Evolutionary conservation across 371 early-diverging fungal species (phyloP), one percentile per base, ranked within the genome.

Genomic region (Mortierella sp.): DNA sequence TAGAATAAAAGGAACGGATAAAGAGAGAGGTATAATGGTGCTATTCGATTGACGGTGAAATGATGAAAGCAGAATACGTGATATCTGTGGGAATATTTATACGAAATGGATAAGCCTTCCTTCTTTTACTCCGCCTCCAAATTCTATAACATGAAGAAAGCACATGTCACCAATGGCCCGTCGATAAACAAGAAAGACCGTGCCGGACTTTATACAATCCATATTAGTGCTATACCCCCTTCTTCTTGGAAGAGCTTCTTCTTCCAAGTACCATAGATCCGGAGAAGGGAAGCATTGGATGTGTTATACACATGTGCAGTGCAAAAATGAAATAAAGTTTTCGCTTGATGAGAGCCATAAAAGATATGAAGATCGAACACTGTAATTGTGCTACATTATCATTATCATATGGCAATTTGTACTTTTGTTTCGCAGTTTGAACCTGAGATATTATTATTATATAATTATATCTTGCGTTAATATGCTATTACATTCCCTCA

Each of bases 271-370:
- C n/a, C 3, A 5, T 36, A 36, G 36, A 36, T 40, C 10, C 61
- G 61, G 61, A 41, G 61, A 16, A n/a, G 61, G 21, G 61, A 60
- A 40, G 41, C 61, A 60, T 60, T 60, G 61, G 55, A 28, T 55
- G 0, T 15, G 55, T 24, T 13, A 28, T 28, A 28, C 28, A 28
- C 28, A 28, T 28, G 28, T 28, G 10, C 28, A 55, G 3, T 10
- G 28, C 55, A 55, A 7, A 55, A 28, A 22, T 3, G 15, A 10
- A 11, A 10, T 24, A 55, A 22, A 22, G 28, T 55, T 24, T 24
- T 7, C 55, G 28, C 28, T 36, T 36, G 0, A 16, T 19, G 48
- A 48, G 48, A 48, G 48, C 48, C 48, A 48, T 15, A 7, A 48
- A n/a, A 48, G 48, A 19, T 19, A 48, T 15, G n/a, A 48, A n/a